These are phyloP conservation scores for Phytopythium ostracodes DNA, from an alignment of 352 stramenopile genomes.

Conservation along the genomic window DNA sequence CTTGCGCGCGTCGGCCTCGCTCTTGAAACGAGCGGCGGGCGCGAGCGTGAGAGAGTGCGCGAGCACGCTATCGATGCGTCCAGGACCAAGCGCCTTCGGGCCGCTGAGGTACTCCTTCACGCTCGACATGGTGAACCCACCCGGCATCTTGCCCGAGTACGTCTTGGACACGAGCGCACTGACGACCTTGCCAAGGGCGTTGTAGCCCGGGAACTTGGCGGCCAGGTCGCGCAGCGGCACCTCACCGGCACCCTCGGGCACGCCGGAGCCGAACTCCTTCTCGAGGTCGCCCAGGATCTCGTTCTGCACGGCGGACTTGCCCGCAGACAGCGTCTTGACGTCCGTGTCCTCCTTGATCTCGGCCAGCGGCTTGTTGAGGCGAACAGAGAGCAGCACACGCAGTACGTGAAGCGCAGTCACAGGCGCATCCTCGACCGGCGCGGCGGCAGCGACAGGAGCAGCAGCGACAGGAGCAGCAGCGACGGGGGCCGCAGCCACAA, in stretches of 20 bases:
- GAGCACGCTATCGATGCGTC: conserved; percentile 75
- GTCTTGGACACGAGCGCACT: conserved; percentile 64
- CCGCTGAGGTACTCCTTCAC: conserved; percentile 65
- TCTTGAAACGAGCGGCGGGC: conserved; percentile 65
- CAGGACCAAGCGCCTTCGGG: conserved; percentile 58
- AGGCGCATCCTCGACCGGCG: conserved; percentile 43
- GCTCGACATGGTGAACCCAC: conserved; percentile 77
- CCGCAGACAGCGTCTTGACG: conserved; percentile 75
- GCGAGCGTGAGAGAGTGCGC: conserved; percentile 58
- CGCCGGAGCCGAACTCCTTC: conserved; percentile 76
- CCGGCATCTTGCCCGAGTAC: conserved; percentile 79
- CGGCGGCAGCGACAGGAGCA: conserved; percentile 19
- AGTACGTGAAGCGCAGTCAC: conserved; percentile 66
- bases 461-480: conserved; percentile 13
- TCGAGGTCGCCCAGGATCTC: conserved; percentile 86
- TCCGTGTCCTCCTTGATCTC: conserved; percentile 72
- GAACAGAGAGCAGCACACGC: conserved; percentile 67
- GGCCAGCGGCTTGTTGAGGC: conserved; percentile 65
- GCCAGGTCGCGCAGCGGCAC: conserved; percentile 70
- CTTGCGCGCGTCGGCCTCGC: conserved; percentile 62
- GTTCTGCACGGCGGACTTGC: conserved; percentile 87
- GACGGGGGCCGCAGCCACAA: conserved; percentile 15
- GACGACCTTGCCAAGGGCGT: conserved; percentile 63
- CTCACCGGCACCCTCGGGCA: conserved; percentile 69
- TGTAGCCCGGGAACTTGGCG: conserved; percentile 68